Conservation (phyloP, 331 rosid genomes). For the Quercus tomentella region DNA sequence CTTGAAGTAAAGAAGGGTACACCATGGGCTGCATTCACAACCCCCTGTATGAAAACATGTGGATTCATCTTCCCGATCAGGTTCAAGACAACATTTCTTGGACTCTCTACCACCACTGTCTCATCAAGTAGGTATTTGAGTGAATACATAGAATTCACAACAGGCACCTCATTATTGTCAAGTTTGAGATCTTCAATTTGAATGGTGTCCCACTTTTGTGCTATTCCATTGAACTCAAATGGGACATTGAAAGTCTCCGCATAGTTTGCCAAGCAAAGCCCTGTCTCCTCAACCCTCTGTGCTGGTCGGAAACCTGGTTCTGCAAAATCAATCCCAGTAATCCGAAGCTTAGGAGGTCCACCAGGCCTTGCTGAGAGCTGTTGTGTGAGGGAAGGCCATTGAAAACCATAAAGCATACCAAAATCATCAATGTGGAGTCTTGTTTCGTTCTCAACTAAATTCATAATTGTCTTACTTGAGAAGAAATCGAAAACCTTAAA, state of each 20-base stretch:
- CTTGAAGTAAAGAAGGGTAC: slow-evolving; percentile 30
- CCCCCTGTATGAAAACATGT: slow-evolving; percentile 16
- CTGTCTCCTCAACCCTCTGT: slow-evolving; percentile 31
- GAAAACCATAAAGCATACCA: slow-evolving; percentile 31
- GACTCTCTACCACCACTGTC: slow-evolving; percentile 26
- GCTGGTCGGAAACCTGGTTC: slow-evolving; percentile 35
- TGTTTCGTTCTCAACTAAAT: slow-evolving; percentile 27
- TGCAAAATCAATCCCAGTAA: slow-evolving; percentile 33
- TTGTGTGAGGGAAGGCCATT: slow-evolving; percentile 29
- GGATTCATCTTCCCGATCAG: slow-evolving; percentile 27
- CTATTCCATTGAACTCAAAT: slow-evolving; percentile 30
- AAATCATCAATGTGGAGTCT: slow-evolving; percentile 33
- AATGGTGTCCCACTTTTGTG: slow-evolving; percentile 35
- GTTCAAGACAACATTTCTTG: slow-evolving; percentile 25
- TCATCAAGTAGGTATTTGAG: slow-evolving; percentile 27
- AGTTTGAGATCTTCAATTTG: slow-evolving; percentile 33
- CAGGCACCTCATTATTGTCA: slow-evolving; percentile 18
- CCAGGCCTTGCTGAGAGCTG: slow-evolving; percentile 11
- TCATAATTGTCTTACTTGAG: slow-evolving; percentile 29
- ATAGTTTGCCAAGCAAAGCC: slow-evolving; percentile 14
- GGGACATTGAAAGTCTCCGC: slow-evolving; percentile 27
- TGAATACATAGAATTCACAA: slow-evolving; percentile 18
- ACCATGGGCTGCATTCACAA: slow-evolving; percentile 23
- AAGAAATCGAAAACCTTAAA: slow-evolving; percentile 21
- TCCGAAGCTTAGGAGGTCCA: slow-evolving; percentile 34